These are phyloP conservation scores for Taphrina communis DNA, from an alignment of 1,139 yeast species.

Conservation along the genomic window DNA sequence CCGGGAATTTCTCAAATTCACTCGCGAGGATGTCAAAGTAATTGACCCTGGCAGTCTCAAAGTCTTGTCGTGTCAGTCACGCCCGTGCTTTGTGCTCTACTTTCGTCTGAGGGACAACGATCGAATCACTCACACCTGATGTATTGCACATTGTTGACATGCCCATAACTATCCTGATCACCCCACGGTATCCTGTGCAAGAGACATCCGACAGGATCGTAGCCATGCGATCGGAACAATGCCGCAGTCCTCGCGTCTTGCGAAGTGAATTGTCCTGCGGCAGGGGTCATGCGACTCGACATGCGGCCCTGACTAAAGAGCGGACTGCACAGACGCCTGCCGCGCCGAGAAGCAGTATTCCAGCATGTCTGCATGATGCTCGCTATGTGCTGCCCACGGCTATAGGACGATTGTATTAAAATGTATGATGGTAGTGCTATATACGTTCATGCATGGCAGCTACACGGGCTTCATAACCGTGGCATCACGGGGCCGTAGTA, in stretches of 20 bases:
- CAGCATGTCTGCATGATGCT: too few relatives aligned
- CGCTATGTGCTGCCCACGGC: too few relatives aligned
- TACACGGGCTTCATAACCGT: too few relatives aligned
- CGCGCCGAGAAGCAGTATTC: too few relatives aligned
- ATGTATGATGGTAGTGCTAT: too few relatives aligned
- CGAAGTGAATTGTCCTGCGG: constrained; percentile 30
- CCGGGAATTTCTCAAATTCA: constrained; percentile 11
- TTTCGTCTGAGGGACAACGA: not conserved
- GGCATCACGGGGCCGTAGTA: too few relatives aligned
- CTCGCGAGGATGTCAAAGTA: constrained; percentile 35
- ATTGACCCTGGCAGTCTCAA: constrained; percentile 33
- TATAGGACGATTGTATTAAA: too few relatives aligned
- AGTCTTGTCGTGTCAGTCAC: constrained; percentile 1
- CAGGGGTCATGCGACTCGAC: constrained; percentile 17
- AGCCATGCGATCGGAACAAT: constrained; percentile 26
- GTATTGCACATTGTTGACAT: constrained; percentile 35
- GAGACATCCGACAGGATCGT: constrained; percentile 23
- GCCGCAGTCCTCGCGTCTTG: constrained; percentile 17
- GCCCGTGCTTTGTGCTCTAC: not conserved
- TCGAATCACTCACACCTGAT: constrained; percentile 11
- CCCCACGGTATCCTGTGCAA: constrained; percentile 39
- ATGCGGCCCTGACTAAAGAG: not conserved
- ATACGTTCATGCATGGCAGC: too few relatives aligned
- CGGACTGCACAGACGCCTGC: too few relatives aligned
- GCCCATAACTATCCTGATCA: constrained; percentile 36